phyloP scores from a whole-genome alignment of 495 filamentous ascomycete species.

The Pyronema domesticum region DNA sequence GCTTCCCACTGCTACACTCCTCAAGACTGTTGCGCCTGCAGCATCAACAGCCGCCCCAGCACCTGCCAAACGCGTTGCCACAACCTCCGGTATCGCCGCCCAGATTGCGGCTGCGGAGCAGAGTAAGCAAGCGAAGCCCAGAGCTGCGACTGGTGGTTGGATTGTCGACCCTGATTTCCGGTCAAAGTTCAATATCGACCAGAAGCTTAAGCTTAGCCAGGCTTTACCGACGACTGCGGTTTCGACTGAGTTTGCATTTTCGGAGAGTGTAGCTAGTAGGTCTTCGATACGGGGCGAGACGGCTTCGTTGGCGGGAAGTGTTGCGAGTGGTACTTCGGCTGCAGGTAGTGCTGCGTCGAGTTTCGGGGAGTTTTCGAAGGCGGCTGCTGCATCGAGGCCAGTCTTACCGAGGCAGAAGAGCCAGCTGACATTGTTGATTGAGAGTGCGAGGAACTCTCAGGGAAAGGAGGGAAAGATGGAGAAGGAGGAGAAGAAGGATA shows the following conservation, averaged over 20 bases:
- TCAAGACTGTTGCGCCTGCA: too few relatives aligned
- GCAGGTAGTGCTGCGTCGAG: conserved; percentile 15
- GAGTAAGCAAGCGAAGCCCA: neutral
- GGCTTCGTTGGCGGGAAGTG: neutral
- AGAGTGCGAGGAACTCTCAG: neutral
- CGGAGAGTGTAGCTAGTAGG: neutral
- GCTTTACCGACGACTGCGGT: conserved; percentile 8
- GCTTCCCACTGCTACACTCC: too few relatives aligned
- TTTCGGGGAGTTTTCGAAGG: conserved; percentile 12
- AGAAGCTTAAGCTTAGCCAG: conserved; percentile 15
- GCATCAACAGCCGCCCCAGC: neutral
- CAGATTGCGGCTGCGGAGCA: neutral
- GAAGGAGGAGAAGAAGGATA: neutral
- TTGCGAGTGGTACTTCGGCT: conserved; percentile 5
- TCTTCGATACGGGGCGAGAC: neutral
- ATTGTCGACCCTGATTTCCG: conserved; percentile 22
- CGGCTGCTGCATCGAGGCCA: neutral
- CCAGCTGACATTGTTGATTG: neutral
- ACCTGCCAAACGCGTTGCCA: neutral
- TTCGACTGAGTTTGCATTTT: neutral
- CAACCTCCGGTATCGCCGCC: neutral
- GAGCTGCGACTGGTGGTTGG: conserved; percentile 8
- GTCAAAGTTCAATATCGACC: conserved; percentile 19
- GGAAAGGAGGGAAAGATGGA: neutral
- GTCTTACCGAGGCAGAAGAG: conserved; percentile 5